These are phyloP conservation scores for Fusarium nurragi DNA, from an alignment of 2,329 filamentous ascomycete genomes.

Conservation along the genomic window DNA sequence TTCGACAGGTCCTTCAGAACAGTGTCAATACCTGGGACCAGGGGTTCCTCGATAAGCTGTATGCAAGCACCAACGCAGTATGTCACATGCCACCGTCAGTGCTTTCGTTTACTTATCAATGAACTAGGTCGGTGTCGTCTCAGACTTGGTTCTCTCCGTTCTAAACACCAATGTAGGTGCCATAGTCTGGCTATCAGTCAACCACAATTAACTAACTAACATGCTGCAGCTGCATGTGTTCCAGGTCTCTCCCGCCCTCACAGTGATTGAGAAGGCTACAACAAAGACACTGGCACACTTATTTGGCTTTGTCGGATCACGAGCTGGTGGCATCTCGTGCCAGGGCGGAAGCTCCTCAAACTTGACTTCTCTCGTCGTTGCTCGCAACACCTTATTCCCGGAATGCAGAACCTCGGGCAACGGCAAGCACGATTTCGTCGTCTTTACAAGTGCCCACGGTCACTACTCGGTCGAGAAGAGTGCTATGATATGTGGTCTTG, in stretches of 20 bases:
- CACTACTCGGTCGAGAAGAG: slow-evolving; percentile 97
- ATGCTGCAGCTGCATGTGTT: slow-evolving; percentile 73
- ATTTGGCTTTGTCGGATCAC: slow-evolving; percentile 78
- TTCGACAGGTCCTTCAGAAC: slow-evolving; percentile 78
- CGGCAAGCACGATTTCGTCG: slow-evolving; percentile 70
- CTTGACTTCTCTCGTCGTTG: slow-evolving; percentile 83
- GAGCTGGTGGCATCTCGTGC: slow-evolving; percentile 78
- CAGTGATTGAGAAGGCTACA: slow-evolving; percentile 87
- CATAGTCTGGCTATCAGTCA: not conserved
- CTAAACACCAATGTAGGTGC: slow-evolving; percentile 85
- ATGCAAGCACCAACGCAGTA: slow-evolving; percentile 86
- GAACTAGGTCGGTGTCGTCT: slow-evolving; percentile 77
- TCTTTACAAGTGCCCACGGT: slow-evolving; percentile 90
- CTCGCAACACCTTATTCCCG: slow-evolving; percentile 86
- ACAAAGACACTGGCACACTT: slow-evolving; percentile 75
- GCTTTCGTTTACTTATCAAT: slow-evolving; percentile 8
- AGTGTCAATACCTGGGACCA: slow-evolving; percentile 99
- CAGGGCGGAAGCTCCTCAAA: slow-evolving; percentile 89
- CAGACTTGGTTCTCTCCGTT: slow-evolving; percentile 83
- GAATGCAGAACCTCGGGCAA: slow-evolving; percentile 80
- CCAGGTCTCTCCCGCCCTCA: slow-evolving; percentile 89
- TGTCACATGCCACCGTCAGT: slow-evolving; percentile 40
- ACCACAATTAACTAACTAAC: slow-evolving; percentile 12
- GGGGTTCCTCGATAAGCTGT: slow-evolving; percentile 95
- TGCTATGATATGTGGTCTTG: slow-evolving; percentile 88